Evolutionary conservation across 345 rosid species (phyloP), one percentile per base, ranked within the genome.

Genomic region (Hibiscus tridactylites): DNA sequence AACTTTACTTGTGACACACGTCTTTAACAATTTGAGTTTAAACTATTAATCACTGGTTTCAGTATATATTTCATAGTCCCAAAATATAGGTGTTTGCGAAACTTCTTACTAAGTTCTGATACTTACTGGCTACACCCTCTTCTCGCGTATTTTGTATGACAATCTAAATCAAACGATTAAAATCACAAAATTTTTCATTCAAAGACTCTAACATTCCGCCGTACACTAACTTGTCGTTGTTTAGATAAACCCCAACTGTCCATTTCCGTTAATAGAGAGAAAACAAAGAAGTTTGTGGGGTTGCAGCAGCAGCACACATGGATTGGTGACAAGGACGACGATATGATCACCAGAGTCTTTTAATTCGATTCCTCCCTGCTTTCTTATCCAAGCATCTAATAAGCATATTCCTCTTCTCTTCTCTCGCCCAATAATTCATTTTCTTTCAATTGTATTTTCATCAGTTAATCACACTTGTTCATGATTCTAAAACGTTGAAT

Each of bases 321-420:
- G 33, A 31, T 31, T 31, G 33, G 4, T 50, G 15, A 58, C 42
- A 6, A 15, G 4, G 56, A 10, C 15, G 52, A 47, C 11, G 52
- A 50, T 15, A 4, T 50, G 17, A 50, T 15, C 56, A 50, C 15
- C 56, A 50, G 15, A 46, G 49, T 8, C 49, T 46, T 13, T 47
- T 19, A 64, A 39, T 17, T 52, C 66, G 56, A 24, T 64, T 64
- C 31, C 4, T 46, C 17, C 16, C 21, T 52, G 16, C 57, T 1
- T 60, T 44, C 74, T 71, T 71, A 60, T 71, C 74, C 35, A 8
- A 15, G 42, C 13, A 29, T 59, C 46, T 12, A 49, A 49, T 13
- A 49, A 57, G 35, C 21, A 57, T 44, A 39, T 58, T 11, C 71
- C 37, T 12, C 37, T 4, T 33, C 37, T 39, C n/a, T 60, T 12